phyloP scores from a whole-genome alignment of 441 rosid species.

The Raphanus hybrid region DNA sequence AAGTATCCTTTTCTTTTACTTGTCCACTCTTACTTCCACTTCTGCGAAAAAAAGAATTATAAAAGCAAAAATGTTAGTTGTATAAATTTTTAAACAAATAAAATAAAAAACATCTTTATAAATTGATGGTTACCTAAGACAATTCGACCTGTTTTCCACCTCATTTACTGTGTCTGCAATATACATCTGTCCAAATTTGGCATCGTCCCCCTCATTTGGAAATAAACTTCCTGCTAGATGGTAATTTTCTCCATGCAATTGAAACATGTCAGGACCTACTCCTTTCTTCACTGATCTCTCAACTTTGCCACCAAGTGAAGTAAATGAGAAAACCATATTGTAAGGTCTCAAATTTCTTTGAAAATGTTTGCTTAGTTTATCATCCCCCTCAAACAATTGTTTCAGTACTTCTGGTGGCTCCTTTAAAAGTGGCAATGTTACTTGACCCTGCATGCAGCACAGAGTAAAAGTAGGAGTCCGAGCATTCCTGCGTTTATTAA shows the following conservation, averaged over 20 bases:
- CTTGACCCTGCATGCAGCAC: neutral
- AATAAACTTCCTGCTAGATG: neutral
- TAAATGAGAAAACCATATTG: neutral
- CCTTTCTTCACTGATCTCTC: neutral
- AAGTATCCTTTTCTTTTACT: neutral
- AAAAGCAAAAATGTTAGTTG: no score
- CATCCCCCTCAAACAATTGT: no score
- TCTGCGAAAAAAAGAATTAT: no score
- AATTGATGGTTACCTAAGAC: neutral
- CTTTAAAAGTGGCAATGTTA: neutral
- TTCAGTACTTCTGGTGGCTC: no score
- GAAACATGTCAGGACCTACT: neutral
- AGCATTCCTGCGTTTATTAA: neutral
- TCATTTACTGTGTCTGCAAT: neutral
- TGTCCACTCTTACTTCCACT: neutral
- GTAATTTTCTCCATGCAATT: neutral
- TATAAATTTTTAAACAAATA: no score
- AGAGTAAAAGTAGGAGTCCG: neutral
- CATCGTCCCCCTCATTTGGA: neutral
- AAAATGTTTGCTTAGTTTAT: neutral
- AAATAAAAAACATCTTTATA: no score
- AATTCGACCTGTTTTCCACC: neutral
- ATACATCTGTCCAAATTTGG: neutral
- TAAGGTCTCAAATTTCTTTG: neutral
- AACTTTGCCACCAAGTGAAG: neutral